Conservation (phyloP, 495 filamentous ascomycete genomes). For the Rhypophila decipiens region DNA sequence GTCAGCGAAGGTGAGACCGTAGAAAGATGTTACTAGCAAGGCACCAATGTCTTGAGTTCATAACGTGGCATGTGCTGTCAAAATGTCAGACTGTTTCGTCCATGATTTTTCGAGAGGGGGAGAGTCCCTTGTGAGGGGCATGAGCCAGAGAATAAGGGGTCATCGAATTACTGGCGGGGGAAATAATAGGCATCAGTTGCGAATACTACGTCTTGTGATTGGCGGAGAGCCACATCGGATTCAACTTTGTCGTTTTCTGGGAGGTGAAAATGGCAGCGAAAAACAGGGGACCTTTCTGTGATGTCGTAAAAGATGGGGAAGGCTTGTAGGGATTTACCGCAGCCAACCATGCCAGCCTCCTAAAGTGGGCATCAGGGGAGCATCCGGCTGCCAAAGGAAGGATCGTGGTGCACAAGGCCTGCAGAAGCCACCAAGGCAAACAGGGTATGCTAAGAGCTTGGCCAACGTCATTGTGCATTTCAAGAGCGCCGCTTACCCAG, state of each 20-base stretch:
- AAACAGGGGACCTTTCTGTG: neutral
- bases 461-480: constrained; percentile 12
- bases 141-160: constrained; percentile 2
- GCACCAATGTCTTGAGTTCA: too few species aligned
- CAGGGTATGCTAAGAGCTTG: constrained; percentile 12
- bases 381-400: constrained; percentile 3
- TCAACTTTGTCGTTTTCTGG: neutral
- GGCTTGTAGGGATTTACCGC: too few species aligned
- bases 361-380: neutral
- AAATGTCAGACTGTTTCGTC: too few species aligned
- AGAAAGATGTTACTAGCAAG: too few species aligned
- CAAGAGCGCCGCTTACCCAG: constrained; percentile 1
- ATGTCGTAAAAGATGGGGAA: constrained; percentile 16
- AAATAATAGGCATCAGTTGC: constrained; percentile 5
- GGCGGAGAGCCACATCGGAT: neutral
- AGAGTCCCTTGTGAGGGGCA: too few species aligned
- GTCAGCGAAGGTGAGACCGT: too few species aligned
- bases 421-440: constrained; percentile 4
- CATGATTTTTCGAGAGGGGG: too few species aligned
- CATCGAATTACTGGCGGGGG: constrained; percentile 8
- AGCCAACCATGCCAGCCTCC: neutral
- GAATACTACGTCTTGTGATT: too few species aligned
- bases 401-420: too few species aligned
- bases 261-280: neutral
- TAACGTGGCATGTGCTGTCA: too few species aligned